These are phyloP conservation scores for Hemisphaericaspora nanyangensis DNA, from an alignment of 805 yeast genomes.

Conservation along the genomic window DNA sequence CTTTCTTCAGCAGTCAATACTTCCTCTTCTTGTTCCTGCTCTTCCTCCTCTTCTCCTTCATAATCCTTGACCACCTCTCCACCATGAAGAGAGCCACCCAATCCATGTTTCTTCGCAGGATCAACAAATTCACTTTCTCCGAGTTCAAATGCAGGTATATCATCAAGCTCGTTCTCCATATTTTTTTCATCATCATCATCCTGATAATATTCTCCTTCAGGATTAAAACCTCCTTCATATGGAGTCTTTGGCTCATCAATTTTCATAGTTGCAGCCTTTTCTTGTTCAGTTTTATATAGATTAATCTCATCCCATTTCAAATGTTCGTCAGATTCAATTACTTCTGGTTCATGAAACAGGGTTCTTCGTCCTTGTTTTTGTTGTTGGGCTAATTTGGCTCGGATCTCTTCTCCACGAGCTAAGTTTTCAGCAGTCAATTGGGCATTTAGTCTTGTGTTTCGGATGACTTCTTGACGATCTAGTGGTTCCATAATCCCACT, in stretches of 20 bases:
- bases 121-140: constrained; percentile 53
- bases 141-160: constrained; percentile 48
- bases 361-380: constrained; percentile 19
- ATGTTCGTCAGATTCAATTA: constrained; percentile 25
- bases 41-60: constrained; percentile 25
- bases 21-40: constrained; percentile 34
- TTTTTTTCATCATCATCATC: constrained; percentile 56
- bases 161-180: constrained; percentile 42
- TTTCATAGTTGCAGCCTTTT: constrained; percentile 68
- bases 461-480: constrained; percentile 71
- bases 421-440: constrained; percentile 34
- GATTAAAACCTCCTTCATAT: constrained; percentile 84
- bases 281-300: constrained; percentile 67
- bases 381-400: constrained; percentile 41
- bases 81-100: constrained; percentile 32
- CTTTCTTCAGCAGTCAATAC: constrained; percentile 52
- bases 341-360: constrained; percentile 1
- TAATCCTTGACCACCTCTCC: constrained; percentile 33
- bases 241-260: constrained; percentile 97
- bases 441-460: constrained; percentile 76
- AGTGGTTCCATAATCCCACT: constrained; percentile 16
- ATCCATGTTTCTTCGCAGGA: constrained; percentile 19
- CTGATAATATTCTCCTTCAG: constrained; percentile 73
- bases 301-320: constrained; percentile 86
- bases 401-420: constrained; percentile 42